phyloP scores from a whole-genome alignment of 495 filamentous ascomycete species.

The Lasiosphaeria miniovina region DNA sequence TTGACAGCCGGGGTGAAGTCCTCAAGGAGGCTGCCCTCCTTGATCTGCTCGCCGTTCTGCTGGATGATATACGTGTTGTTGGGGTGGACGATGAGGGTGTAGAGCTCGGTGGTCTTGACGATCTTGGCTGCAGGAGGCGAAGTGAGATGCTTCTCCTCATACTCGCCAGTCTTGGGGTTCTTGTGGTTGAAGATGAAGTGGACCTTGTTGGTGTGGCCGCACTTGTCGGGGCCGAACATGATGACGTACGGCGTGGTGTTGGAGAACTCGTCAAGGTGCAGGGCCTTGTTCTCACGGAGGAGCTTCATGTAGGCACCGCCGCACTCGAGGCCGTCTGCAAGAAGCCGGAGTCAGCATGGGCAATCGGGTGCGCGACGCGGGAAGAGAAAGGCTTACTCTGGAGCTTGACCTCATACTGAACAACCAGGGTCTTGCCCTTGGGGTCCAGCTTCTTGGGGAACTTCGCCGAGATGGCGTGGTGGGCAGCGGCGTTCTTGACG shows the following conservation, averaged over 20 bases:
- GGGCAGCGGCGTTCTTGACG: slow-evolving; percentile 92
- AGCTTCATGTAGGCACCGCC: slow-evolving; percentile 99
- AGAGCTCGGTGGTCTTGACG: slow-evolving; percentile 85
- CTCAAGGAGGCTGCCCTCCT: slow-evolving; percentile 88
- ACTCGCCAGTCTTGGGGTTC: slow-evolving; percentile 99
- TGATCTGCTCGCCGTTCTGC: slow-evolving; percentile 80
- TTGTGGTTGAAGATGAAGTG: slow-evolving; percentile 99
- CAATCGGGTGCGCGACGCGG: background rate
- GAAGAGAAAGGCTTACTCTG: slow-evolving; percentile 65
- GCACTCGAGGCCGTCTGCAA: slow-evolving; percentile 85
- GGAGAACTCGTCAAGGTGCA: slow-evolving; percentile 96
- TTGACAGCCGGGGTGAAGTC: slow-evolving; percentile 93
- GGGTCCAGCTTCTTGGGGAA: slow-evolving; percentile 95
- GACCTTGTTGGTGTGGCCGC: slow-evolving; percentile 98
- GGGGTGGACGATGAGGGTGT: slow-evolving; percentile 92
- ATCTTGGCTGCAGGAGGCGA: slow-evolving; percentile 80
- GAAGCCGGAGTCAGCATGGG: slow-evolving; percentile 14
- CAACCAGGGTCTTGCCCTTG: slow-evolving; percentile 93
- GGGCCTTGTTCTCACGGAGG: slow-evolving; percentile 93
- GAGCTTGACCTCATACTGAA: slow-evolving; percentile 99
- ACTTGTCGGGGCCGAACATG: slow-evolving; percentile 99
- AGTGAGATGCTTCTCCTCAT: slow-evolving; percentile 98
- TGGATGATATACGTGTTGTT: slow-evolving; percentile 93
- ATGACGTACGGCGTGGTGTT: slow-evolving; percentile 97
- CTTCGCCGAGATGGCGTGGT: slow-evolving; percentile 99